A percentile compares a stretch with the other conserved stretches of the same genome.
Conservation (phyloP, 805 yeast species). For the Hanseniaspora singularis region DNA sequence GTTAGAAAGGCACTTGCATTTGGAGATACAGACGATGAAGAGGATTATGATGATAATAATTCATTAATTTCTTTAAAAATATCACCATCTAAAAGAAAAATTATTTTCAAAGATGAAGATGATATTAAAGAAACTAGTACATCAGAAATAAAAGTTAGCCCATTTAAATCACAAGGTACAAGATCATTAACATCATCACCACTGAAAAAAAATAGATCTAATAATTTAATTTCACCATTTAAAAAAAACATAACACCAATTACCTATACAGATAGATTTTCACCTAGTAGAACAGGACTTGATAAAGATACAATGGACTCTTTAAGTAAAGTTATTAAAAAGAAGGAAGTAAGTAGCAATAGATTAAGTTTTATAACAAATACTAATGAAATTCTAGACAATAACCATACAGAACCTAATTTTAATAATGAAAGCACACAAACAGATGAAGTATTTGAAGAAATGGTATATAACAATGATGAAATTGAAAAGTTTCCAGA, state of each 20-base stretch:
- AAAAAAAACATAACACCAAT: slow-evolving; percentile 2
- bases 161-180: too few relatives aligned
- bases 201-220: slow-evolving; percentile 3
- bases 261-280: slow-evolving; percentile 65
- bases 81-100: slow-evolving; percentile 8
- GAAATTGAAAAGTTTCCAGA: slow-evolving; percentile 16
- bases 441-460: slow-evolving; percentile 14
- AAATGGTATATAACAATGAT: slow-evolving; percentile 18
- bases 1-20: not conserved
- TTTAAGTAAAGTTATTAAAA: slow-evolving; percentile 6
- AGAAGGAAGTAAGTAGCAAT: slow-evolving; percentile 41
- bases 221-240: slow-evolving; percentile 9
- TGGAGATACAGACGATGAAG: too few relatives aligned
- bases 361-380: slow-evolving; percentile 15
- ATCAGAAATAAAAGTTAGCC: too few relatives aligned
- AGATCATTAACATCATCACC: not conserved
- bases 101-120: not conserved
- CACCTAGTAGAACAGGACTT: slow-evolving; percentile 77
- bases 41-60: not conserved
- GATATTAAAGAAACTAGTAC: not conserved
- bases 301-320: slow-evolving; percentile 55
- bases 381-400: not conserved
- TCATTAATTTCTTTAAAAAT: not conserved
- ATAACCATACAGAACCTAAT: slow-evolving; percentile 6
- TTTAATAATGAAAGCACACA: slow-evolving; percentile 12